Base-by-base conservation (phyloP, 495 filamentous ascomycete species). In the Cercophora scortea region DNA sequence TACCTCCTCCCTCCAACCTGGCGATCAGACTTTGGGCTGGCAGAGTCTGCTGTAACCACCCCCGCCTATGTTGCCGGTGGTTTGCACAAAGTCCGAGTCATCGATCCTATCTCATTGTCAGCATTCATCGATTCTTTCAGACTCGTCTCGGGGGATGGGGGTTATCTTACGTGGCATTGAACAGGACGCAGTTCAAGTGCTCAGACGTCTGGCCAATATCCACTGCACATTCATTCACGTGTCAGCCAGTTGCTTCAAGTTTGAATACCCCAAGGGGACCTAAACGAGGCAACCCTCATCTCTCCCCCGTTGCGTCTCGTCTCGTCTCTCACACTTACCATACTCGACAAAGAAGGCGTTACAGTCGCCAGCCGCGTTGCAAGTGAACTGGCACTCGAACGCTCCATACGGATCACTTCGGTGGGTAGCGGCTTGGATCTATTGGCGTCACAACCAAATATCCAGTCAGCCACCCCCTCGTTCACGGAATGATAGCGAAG, bases 321-420 rank as follows among this genome's bases (percentile, higher is more conserved):
- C 25, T 18, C 43, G 2, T 13, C 17, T 32, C 25, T 11, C 43
- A 4, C 4, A 58, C 67, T 43, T 49, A 70, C 65, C 54, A 41
- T 61, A 64, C 52, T 50, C 62, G 10, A 59, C 55, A 54, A 68
- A 64, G 48, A 59, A 71, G 15, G 61, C 57, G n/a, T 49, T 54
- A 42, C 68, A 69, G 2, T 46, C 42, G 8, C 25, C 46, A 1
- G 45, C 56, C 4, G 59, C 59, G 38, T 71, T 71, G 58, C 68
- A 71, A 7, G 49, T 57, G 19, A 58, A 69, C 62, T 69, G 66
- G 51, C 68, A 71, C 54, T 66, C 66, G 50, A 60, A 69, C 2
- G 63, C 58, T 16, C 56, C 66, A 25, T 61, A 66, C 1, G 56
- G 61, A 3, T 60, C 59, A 16, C 35, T 52, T 10, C 36, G 15